Evolutionary conservation across 2,329 filamentous ascomycete species (phyloP).

Genomic region (Myriosclerotinia scirpicola): DNA sequence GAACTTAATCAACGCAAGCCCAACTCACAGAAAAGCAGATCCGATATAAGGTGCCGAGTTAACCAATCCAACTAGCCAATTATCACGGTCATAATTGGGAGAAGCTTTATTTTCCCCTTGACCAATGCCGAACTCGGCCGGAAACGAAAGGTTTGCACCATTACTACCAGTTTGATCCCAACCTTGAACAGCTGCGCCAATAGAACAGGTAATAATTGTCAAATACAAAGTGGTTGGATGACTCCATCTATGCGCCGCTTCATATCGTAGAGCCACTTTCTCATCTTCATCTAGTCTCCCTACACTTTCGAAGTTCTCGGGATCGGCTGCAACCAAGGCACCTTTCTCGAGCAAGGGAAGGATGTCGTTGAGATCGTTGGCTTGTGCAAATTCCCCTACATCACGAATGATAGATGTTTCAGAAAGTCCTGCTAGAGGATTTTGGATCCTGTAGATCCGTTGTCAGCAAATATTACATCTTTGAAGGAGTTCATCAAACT

Average conservation of each 20-base stretch:
- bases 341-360: slow-evolving; percentile 62
- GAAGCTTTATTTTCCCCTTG: slow-evolving; percentile 21
- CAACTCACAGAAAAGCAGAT: slow-evolving; percentile 44
- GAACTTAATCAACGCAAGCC: slow-evolving; percentile 23
- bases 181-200: slow-evolving; percentile 63
- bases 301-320: slow-evolving; percentile 61
- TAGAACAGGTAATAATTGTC: slow-evolving; percentile 65
- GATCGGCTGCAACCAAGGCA: slow-evolving; percentile 72
- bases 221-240: slow-evolving; percentile 62
- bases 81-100: slow-evolving; percentile 21
- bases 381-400: slow-evolving; percentile 61
- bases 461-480: neutral
- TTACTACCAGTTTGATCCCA: slow-evolving; percentile 45
- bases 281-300: slow-evolving; percentile 59
- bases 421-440: slow-evolving; percentile 57
- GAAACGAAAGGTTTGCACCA: slow-evolving; percentile 46
- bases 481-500: neutral
- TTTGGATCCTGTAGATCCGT: slow-evolving; percentile 37
- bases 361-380: slow-evolving; percentile 59
- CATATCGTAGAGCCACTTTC: slow-evolving; percentile 58
- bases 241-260: slow-evolving; percentile 67
- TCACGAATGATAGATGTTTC: slow-evolving; percentile 51
- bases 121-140: slow-evolving; percentile 53
- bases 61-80: slow-evolving; percentile 58
- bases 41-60: slow-evolving; percentile 55